Base-by-base conservation (phyloP, 768 basidiomycete genomes). In the Trametes gibbosa region DNA sequence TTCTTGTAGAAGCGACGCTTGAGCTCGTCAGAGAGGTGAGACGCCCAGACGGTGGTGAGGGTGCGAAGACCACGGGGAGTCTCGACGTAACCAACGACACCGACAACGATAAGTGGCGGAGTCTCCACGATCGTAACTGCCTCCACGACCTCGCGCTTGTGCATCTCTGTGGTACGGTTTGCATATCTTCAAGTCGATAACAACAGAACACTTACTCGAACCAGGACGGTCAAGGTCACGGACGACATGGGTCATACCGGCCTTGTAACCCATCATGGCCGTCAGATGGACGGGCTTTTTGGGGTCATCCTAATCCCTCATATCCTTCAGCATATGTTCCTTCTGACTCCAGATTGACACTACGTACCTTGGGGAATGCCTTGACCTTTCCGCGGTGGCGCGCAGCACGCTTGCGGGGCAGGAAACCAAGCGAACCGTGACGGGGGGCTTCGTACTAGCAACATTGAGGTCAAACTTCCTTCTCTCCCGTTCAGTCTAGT, bases 1-100 rank as follows among this genome's bases (percentile, higher is more conserved):
- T 96, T 97, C 84, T 95, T 95, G 90, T 98, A 98, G 89, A 99
- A 98, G 68, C 97, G 87, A 72, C 97, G 92, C 80, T 96, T 99
- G 75, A 98, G 74, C 75, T 98, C 95, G 75, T 98, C 97, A 39
- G 93, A 95, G 42, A 99, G 85, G 76, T 99, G 97, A 67, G 92
- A 90, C 47, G 97, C 95, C 97, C 91, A 93, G 75, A 97, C 95
- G 61, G 97, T 99, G 72, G 97, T 98, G 72, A 99, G 90, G 41
- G 95, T 93, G 73, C 97, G 95, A 65, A 99, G 89, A 70, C 97
- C 97, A 69, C 97, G 95, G 72, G 97, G 97, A 59, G 97, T 98
- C 81, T 99, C 97, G 74, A 98, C 93, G 78, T 98, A 99, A 69
- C 97, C 97, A 69, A 99, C 97, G 70, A 95, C 93, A 80, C 97